These are phyloP conservation scores for Phalaenopsis equestris DNA, from an alignment of 106 monocot genomes.

Conservation along the genomic window DNA sequence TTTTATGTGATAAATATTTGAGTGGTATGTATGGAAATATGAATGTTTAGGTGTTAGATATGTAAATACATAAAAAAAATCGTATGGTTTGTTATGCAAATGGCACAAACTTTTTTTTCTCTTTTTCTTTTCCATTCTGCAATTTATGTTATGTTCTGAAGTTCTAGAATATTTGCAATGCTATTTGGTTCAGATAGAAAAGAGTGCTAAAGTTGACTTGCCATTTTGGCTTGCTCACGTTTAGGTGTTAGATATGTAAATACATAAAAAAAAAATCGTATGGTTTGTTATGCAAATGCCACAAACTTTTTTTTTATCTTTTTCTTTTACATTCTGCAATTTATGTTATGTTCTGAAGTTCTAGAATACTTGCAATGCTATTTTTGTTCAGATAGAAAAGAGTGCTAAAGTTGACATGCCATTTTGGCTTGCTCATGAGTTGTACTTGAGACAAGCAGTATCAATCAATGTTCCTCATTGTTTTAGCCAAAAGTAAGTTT, in stretches of 20 bases:
- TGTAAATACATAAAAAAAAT: too few species aligned
- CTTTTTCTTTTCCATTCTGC: constrained; percentile 6
- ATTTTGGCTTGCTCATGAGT: constrained; percentile 82
- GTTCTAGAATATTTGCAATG: neutral
- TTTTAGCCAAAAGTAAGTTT: constrained; percentile 61
- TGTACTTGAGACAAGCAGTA: constrained; percentile 63
- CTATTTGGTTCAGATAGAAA: constrained; percentile 46
- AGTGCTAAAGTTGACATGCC: constrained; percentile 89
- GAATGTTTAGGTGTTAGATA: constrained; percentile 7
- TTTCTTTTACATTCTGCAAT: neutral
- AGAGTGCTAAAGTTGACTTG: constrained; percentile 82
- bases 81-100: too few species aligned
- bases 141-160: neutral
- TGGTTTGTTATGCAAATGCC: too few species aligned
- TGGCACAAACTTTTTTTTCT: neutral
- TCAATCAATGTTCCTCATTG: constrained; percentile 62
- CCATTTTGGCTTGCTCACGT: constrained; percentile 88
- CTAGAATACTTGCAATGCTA: neutral
- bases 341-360: constrained; percentile 1
- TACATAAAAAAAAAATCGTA: too few species aligned
- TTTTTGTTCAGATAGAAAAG: constrained; percentile 50
- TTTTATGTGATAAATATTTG: too few species aligned
- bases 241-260: too few species aligned
- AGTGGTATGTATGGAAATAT: too few species aligned
- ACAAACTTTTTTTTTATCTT: neutral